These are phyloP conservation scores for Dispira parvispora DNA, from an alignment of 192 early-diverging fungal genomes.

Conservation along the genomic window DNA sequence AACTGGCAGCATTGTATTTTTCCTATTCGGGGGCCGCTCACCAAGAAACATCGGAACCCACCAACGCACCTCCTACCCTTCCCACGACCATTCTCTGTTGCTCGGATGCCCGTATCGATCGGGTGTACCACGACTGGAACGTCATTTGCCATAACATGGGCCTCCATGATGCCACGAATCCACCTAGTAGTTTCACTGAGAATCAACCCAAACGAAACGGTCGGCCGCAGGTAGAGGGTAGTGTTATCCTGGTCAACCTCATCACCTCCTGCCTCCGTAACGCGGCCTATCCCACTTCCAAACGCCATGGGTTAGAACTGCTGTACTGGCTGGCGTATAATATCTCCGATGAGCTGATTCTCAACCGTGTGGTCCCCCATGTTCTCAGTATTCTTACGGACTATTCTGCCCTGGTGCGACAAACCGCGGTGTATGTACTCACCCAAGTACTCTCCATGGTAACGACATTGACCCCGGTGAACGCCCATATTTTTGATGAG, in stretches of 20 bases:
- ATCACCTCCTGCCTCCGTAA: slow-evolving; percentile 8
- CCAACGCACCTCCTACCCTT: slow-evolving; percentile 4
- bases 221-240: not conserved
- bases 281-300: slow-evolving; percentile 6
- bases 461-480: slow-evolving; percentile 55
- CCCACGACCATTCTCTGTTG: slow-evolving; percentile 12
- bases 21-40: not conserved
- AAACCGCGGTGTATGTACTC: slow-evolving; percentile 17
- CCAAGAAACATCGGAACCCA: not conserved
- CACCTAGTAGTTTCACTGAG: not conserved
- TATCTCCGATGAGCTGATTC: not conserved
- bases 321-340: slow-evolving; percentile 3
- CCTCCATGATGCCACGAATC: too few species aligned
- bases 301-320: slow-evolving; percentile 5
- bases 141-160: slow-evolving; percentile 20
- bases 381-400: slow-evolving; percentile 20
- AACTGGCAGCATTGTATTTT: slow-evolving; percentile 9
- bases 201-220: not conserved
- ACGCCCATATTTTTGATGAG: slow-evolving; percentile 79
- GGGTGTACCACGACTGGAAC: slow-evolving; percentile 57
- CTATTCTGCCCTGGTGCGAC: slow-evolving; percentile 22
- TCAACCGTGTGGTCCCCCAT: slow-evolving; percentile 22
- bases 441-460: slow-evolving; percentile 42
- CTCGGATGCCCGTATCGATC: slow-evolving; percentile 59
- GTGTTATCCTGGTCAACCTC: slow-evolving; percentile 5